phyloP scores from a whole-genome alignment of 805 yeast genomes.

The Candida quercuum region DNA sequence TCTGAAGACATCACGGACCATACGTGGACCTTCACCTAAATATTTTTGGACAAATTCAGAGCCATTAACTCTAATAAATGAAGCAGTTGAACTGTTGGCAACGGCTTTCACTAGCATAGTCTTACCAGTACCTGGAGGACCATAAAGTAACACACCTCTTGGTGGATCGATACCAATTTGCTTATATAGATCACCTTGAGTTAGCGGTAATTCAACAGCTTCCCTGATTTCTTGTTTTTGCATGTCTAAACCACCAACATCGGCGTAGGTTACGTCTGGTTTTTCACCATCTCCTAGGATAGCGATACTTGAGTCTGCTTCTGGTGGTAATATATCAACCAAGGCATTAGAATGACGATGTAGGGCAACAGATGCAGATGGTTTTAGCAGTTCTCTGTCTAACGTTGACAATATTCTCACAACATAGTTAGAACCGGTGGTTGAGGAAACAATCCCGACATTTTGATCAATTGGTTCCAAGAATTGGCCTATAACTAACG shows the following conservation, averaged over 20 bases:
- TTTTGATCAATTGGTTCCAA: constrained; percentile 95
- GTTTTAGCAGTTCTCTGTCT: constrained; percentile 90
- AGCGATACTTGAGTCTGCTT: constrained; percentile 94
- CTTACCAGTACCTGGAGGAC: constrained; percentile 99
- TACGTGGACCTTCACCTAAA: constrained; percentile 98
- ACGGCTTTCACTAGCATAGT: constrained; percentile 99
- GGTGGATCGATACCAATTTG: constrained; percentile 99
- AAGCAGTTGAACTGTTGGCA: constrained; percentile 92
- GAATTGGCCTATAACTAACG: constrained; percentile 96
- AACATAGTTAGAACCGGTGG: constrained; percentile 96
- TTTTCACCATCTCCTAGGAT: constrained; percentile 92
- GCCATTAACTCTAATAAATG: constrained; percentile 95
- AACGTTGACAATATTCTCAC: constrained; percentile 92
- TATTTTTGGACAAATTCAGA: constrained; percentile 98
- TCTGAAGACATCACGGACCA: constrained; percentile 98
- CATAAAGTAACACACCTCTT: constrained; percentile 92
- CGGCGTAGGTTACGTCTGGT: constrained; percentile 91
- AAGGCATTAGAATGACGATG: constrained; percentile 98
- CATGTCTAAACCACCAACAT: constrained; percentile 98
- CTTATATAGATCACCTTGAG: constrained; percentile 91
- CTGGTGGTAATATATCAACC: constrained; percentile 97
- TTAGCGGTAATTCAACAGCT: constrained; percentile 94
- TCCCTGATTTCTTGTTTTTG: constrained; percentile 98
- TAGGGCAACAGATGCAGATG: constrained; percentile 92
- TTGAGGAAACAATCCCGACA: constrained; percentile 94